Evolutionary conservation across 345 rosid genomes (phyloP), one percentile per base, ranked within the genome.

Genomic region (Gossypium rotundifolium): DNA sequence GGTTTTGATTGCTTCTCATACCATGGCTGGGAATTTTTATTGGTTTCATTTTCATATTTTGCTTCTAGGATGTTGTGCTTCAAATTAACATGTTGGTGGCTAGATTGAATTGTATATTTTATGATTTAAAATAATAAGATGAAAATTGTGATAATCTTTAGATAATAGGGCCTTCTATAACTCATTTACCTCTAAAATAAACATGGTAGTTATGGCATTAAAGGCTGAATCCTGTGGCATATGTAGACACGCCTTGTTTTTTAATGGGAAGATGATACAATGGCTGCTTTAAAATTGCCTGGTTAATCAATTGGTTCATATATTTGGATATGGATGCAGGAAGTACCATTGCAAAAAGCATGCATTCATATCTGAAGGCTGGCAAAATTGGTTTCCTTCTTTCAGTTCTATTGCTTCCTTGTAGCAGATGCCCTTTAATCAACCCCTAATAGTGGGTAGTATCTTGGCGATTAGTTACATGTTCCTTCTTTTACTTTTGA

Each of bases 341-440:
- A 65, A 65, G 29, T 65, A 65, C n/a, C 45, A 20, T 22, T 65
- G 70, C 33, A 44, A 65, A 65, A 8, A 44, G 70, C 10, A 65
- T 65, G 70, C 70, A 44, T 65, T 65, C 70, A 44, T 44, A 65
- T 65, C 29, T 42, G 52, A 65, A 11, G 52, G 70, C 29, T 65
- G 18, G 70, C 42, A 65, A 48, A 48, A 44, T 65, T 16, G 11
- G 13, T 40, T 64, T 40, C 46, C 25, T 10, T 1, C 7, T 23
- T n/a, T 61, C 18, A 18, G 49, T 64, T 42, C 51, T 33, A 64
- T n/a, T 64, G 8, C 10, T n/a, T 40, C 7, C 12, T 64, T 18
- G 22, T 40, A 40, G 22, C 11, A 33, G 40, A n/a, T 40, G 10
- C 69, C 69, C 69, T 64, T 40, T 66, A 14, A n/a, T n/a, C 7